Evolutionary conservation across 2,329 filamentous ascomycete species (phyloP).

Genomic region (Clonostachys chloroleuca): DNA sequence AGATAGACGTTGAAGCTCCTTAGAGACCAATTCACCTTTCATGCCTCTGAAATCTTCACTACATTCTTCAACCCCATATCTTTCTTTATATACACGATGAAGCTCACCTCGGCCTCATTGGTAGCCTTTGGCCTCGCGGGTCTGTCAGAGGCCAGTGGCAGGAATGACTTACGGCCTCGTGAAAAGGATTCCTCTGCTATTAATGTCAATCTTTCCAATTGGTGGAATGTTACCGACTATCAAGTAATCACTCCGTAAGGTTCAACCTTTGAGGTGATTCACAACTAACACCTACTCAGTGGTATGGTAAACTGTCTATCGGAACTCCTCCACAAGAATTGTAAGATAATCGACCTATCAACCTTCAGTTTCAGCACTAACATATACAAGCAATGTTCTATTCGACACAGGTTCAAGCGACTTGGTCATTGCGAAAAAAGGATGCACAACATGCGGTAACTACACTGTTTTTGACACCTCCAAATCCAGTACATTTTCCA

Average conservation of each 20-base stretch:
- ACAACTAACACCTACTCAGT: background rate
- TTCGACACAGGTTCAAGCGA: constrained; percentile 21
- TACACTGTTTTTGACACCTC: constrained; percentile 15
- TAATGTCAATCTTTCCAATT: constrained; percentile 7
- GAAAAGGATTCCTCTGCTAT: background rate
- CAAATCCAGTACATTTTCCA: constrained; percentile 18
- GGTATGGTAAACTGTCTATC: constrained; percentile 10
- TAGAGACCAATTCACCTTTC: too few species aligned
- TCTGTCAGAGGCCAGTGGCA: too few species aligned
- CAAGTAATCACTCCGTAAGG: background rate
- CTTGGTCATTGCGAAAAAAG: constrained; percentile 17
- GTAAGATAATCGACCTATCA: constrained; percentile 9
- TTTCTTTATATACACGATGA: too few species aligned
- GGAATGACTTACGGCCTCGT: too few species aligned
- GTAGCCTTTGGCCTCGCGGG: too few species aligned
- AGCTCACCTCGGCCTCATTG: too few species aligned
- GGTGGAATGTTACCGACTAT: constrained; percentile 4
- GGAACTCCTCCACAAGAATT: constrained; percentile 15
- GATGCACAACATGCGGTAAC: constrained; percentile 18
- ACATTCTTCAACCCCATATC: too few species aligned
- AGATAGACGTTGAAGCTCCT: too few species aligned
- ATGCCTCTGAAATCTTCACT: too few species aligned
- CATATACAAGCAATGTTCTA: constrained; percentile 16
- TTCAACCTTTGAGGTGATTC: too few species aligned
- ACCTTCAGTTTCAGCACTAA: background rate